Base-by-base conservation (phyloP, 2,329 filamentous ascomycete genomes). In the Alternaria hordeiaustralica region DNA sequence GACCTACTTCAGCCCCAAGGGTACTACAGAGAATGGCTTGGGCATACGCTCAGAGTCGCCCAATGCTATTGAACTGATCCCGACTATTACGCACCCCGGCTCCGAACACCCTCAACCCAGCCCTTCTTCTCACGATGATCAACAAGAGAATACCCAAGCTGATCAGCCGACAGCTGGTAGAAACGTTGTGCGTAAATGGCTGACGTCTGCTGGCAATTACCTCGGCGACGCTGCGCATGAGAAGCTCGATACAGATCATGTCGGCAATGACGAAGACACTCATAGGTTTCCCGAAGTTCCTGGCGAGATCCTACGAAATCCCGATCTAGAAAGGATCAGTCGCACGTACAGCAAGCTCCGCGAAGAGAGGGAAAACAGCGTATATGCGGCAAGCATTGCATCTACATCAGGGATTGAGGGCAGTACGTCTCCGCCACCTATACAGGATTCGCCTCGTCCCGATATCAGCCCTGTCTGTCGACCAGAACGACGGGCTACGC, bases 221-320 rank as follows among this genome's bases (percentile, higher is more conserved):
- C 67, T 89, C 1, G 83, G 84, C 4, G 83, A 82, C 0, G 82
- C 85, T 28, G 80, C 83, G 0, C 79, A 82, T 2, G 79, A 84
- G n/a, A 71, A 69, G 28, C 61, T 74, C 3, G 83, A 88, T 57
- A 36, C 20, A 21, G 81, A 84, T 28, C 82, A 82, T 0, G 82
- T 82, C 2, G 88, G 87, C 68, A 82, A 81, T 51, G 76, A 75
- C 5, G 82, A 84, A 18, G 78, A 78, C 46, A 83, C 84, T 4
- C 72, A 76, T n/a, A 79, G 82, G n/a, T 90, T 84, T 51, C 88
- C 88, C 0, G 82, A 85, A 58, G 79, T 87, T 0, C 88, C 88
- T 0, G 88, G 86, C 3, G 87, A 89, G 66, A 69, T 64, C 2
- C 63, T 76, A 3, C 81, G 85, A 28, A 87, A 87, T 50, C 71